Evolutionary conservation across 768 basidiomycete genomes (phyloP).

Genomic region (Macrolepiota dolichaula): DNA sequence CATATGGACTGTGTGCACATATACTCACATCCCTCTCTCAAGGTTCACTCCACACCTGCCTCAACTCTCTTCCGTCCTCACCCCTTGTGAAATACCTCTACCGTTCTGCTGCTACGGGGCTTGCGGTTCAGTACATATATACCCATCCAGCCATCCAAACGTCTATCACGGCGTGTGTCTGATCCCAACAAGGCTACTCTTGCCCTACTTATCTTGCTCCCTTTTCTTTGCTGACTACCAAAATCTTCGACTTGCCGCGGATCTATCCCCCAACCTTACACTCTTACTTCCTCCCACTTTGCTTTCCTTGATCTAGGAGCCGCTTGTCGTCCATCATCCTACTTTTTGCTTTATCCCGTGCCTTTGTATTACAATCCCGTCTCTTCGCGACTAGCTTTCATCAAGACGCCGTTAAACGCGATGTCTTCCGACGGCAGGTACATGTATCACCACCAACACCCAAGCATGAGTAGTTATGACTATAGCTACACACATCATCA

Average conservation of each 20-base stretch:
- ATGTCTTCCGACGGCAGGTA: constrained; percentile 55
- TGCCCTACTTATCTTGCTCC: background rate
- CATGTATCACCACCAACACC: constrained; percentile 49
- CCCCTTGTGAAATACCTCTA: background rate
- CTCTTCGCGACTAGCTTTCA: background rate
- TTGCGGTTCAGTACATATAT: background rate
- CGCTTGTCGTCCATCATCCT: constrained; percentile 4
- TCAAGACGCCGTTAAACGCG: constrained; percentile 1
- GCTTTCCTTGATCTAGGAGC: constrained; percentile 9
- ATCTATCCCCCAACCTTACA: constrained; percentile 12
- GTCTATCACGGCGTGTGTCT: background rate
- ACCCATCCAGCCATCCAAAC: background rate
- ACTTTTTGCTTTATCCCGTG: constrained; percentile 3
- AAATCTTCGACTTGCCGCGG: background rate
- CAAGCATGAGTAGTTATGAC: constrained; percentile 43
- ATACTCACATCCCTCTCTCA: background rate
- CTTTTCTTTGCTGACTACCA: constrained; percentile 1
- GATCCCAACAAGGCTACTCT: background rate
- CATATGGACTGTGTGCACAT: background rate
- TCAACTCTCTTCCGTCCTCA: background rate
- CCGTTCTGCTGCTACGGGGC: background rate
- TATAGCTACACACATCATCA: constrained; percentile 25
- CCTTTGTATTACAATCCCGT: constrained; percentile 4
- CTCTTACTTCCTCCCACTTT: constrained; percentile 16
- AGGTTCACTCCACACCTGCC: background rate